Percentiles rank a stretch among this genome's conserved stretches.
phyloP scores from a whole-genome alignment of 208 protist genomes.

The Porcisia hertigi region DNA sequence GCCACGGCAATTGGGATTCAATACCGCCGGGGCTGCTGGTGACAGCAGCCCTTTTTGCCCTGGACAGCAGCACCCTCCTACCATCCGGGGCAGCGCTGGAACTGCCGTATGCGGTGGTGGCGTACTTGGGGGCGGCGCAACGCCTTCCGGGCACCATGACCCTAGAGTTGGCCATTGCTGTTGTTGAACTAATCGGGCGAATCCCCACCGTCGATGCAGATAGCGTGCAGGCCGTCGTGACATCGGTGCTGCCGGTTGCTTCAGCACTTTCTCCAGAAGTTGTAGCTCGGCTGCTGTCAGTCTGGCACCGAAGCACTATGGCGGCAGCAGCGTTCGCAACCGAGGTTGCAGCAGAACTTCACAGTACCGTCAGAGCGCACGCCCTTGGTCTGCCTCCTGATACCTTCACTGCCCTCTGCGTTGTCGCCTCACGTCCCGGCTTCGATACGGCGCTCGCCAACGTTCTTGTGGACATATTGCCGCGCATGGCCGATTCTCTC shows the following conservation, averaged over 20 bases:
- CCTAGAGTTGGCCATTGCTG: slow-evolving; percentile 2
- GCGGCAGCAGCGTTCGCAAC: neutral
- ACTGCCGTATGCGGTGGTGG: slow-evolving; percentile 25
- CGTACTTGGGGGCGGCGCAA: slow-evolving; percentile 20
- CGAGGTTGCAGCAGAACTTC: slow-evolving; percentile 6
- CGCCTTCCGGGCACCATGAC: slow-evolving; percentile 4
- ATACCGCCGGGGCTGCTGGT: slow-evolving; percentile 15
- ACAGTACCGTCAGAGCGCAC: neutral
- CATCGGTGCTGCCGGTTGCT: slow-evolving; percentile 11
- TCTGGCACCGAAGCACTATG: neutral
- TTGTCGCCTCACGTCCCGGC: neutral
- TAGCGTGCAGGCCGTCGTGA: neutral
- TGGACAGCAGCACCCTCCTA: slow-evolving; percentile 6
- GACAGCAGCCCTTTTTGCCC: slow-evolving; percentile 15
- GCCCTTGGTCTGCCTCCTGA: slow-evolving; percentile 8
- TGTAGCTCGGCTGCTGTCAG: slow-evolving; percentile 6
- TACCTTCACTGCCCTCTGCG: slow-evolving; percentile 22
- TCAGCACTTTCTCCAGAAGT: neutral
- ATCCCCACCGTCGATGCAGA: neutral
- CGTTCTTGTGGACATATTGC: slow-evolving; percentile 42
- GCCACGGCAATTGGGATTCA: slow-evolving; percentile 3
- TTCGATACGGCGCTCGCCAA: slow-evolving; percentile 30
- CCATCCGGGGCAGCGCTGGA: neutral
- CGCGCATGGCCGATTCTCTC: slow-evolving; percentile 46
- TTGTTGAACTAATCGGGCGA: slow-evolving; percentile 8